These are phyloP conservation scores for Pichia norvegensis DNA, from an alignment of 1,139 yeast species.

Conservation along the genomic window DNA sequence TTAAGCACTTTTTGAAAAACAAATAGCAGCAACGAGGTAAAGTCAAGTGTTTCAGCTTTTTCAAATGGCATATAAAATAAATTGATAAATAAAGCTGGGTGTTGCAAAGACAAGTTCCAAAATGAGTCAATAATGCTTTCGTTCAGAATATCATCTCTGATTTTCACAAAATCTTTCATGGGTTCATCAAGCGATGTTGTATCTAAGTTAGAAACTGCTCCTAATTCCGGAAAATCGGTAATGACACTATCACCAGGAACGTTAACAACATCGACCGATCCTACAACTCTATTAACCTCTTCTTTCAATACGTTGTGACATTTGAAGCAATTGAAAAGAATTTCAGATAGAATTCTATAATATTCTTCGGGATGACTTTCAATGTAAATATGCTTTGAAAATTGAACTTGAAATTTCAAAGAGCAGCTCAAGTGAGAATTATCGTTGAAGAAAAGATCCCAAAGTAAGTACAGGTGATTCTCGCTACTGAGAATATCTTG, in stretches of 20 bases:
- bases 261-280: slow-evolving; percentile 7
- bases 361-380: slow-evolving; percentile 5
- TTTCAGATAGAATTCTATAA: slow-evolving; percentile 8
- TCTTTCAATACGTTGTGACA: slow-evolving; percentile 6
- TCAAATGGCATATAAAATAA: slow-evolving; percentile 12
- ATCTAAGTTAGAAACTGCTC: slow-evolving; percentile 3
- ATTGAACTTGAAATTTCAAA: slow-evolving; percentile 1
- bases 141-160: slow-evolving; percentile 1
- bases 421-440: not conserved
- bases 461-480: slow-evolving; percentile 4
- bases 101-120: slow-evolving; percentile 18
- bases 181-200: not conserved
- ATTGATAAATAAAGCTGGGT: slow-evolving; percentile 16
- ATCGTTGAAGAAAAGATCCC: slow-evolving; percentile 12
- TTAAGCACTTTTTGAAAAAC: slow-evolving; percentile 9
- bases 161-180: not conserved
- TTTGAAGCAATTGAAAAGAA: slow-evolving; percentile 3
- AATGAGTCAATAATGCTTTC: slow-evolving; percentile 15
- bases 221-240: slow-evolving; percentile 20
- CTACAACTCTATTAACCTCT: not conserved
- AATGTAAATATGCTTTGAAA: slow-evolving; percentile 1
- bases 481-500: slow-evolving; percentile 3
- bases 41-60: slow-evolving; percentile 1
- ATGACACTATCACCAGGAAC: slow-evolving; percentile 17
- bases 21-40: slow-evolving; percentile 2